Percentiles rank a stretch among this genome's conserved stretches.
Conservation (phyloP, 306 rosid genomes). For the Cucumis hystrix region DNA sequence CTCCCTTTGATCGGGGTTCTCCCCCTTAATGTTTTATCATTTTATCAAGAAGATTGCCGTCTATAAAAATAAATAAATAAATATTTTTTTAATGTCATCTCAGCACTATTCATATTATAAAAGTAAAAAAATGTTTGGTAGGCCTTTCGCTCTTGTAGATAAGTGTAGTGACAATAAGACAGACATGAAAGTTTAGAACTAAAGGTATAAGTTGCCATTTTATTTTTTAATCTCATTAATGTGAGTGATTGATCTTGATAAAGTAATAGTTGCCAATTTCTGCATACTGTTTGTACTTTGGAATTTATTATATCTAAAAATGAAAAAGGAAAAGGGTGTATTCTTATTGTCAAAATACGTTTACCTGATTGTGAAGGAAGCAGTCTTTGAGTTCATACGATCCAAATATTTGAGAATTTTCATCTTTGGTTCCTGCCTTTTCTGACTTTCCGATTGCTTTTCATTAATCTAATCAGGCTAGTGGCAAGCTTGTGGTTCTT, state of each 20-base stretch:
- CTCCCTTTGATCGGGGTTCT: too few relatives aligned
- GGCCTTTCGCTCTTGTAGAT: background rate
- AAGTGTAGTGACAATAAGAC: background rate
- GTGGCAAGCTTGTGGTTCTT: conserved; percentile 79
- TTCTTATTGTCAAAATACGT: background rate
- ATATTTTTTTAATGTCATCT: background rate
- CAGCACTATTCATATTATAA: background rate
- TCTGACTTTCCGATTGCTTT: background rate
- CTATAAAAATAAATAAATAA: background rate
- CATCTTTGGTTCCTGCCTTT: background rate
- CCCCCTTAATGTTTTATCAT: too few relatives aligned
- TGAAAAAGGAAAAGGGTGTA: background rate
- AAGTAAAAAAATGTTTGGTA: background rate
- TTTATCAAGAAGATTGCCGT: too few relatives aligned
- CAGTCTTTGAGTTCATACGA: background rate
- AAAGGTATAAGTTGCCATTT: background rate
- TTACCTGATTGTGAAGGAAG: background rate
- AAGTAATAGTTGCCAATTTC: background rate
- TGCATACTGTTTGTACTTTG: background rate
- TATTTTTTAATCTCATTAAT: background rate
- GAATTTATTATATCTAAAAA: background rate
- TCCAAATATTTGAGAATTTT: background rate
- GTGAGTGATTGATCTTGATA: background rate
- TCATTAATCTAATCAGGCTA: conserved; percentile 42
- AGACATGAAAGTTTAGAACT: background rate